Base-by-base conservation (phyloP, 352 stramenopile species). In the Globisporangium okanoganense region DNA sequence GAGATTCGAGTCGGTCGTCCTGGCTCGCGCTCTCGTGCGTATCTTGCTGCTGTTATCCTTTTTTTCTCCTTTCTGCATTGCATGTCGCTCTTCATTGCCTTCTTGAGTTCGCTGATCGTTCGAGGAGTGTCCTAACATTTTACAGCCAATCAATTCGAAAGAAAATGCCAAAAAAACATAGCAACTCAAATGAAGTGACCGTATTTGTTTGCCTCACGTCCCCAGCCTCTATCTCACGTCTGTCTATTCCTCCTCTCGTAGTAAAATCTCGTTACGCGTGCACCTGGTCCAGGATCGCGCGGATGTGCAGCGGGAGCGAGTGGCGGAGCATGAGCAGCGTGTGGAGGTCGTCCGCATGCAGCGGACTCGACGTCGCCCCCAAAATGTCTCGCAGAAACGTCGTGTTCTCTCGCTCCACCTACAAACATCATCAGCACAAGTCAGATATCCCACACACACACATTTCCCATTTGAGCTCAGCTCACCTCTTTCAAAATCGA, bases 391-490 rank as follows among this genome's bases (percentile, higher is more conserved):
- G 56, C 47, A 94, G 41, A 57, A 82, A 94, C 18, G 72, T 61
- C 7, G 65, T 61, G 59, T 94, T 94, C 49, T 87, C 79, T 38
- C 74, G 49, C 57, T 92, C 82, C 40, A 93, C 78, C 81, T 93
- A 56, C 7, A 54, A 48, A 53, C 31, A 65, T 9, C 9, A 64
- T 18, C 18, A n/a, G 65, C 18, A 44, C 51, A 75, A 43, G 49
- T n/a, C n/a, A n/a, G n/a, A 33, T 20, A 13, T n/a, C 12, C 8
- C 49, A n/a, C 22, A 41, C 18, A 16, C 2, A 18, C n/a, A 49
- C 12, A n/a, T 2, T 6, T 24, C 5, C 4, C 18, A 6, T 16
- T 27, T 31, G 6, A 27, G 25, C 50, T 55, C 48, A 41, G 25
- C 43, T 33, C 71, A 93, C 84, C 81, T 83, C 78, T 59, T 78